A percentile compares a stretch with the other conserved stretches of the same genome.
Evolutionary conservation across 805 yeast species (phyloP).

Genomic region (Pichia insulana): DNA sequence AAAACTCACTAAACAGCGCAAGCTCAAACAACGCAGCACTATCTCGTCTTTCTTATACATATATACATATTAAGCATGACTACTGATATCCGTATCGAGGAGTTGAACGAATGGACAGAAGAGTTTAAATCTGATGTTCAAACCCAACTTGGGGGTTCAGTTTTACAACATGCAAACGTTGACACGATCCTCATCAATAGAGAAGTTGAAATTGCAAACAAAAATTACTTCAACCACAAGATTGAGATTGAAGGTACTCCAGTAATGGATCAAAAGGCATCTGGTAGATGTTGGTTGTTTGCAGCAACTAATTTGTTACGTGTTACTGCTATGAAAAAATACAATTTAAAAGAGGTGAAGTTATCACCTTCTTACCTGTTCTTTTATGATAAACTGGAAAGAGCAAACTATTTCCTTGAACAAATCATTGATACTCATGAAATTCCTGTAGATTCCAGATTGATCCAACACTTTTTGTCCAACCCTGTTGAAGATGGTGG

Average conservation of each 20-base stretch:
- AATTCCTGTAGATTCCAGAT: constrained; percentile 59
- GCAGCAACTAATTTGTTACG: constrained; percentile 74
- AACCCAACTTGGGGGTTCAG: constrained; percentile 27
- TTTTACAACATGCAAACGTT: constrained; percentile 29
- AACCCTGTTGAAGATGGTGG: constrained; percentile 81
- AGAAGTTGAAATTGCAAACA: constrained; percentile 22
- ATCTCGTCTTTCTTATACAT: too few species aligned
- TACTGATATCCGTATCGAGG: constrained; percentile 2
- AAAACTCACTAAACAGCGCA: too few species aligned
- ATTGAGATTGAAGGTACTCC: constrained; percentile 50
- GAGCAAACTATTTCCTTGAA: constrained; percentile 71
- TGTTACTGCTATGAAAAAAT: constrained; percentile 48
- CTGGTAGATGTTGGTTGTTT: constrained; percentile 87
- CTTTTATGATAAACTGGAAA: constrained; percentile 82
- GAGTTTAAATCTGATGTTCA: constrained; percentile 21
- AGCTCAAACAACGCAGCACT: too few species aligned
- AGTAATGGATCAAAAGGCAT: constrained; percentile 60
- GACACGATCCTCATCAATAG: constrained; percentile 33
- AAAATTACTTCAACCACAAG: constrained; percentile 33
- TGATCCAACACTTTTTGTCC: constrained; percentile 53
- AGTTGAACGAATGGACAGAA: constrained; percentile 22
- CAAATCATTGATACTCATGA: constrained; percentile 63
- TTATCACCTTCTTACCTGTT: constrained; percentile 71
- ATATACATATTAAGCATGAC: too few species aligned
- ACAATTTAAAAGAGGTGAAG: constrained; percentile 60